Evolutionary conservation across 140 eudicot genomes (phyloP).

Genomic region (Cichorium intybus): DNA sequence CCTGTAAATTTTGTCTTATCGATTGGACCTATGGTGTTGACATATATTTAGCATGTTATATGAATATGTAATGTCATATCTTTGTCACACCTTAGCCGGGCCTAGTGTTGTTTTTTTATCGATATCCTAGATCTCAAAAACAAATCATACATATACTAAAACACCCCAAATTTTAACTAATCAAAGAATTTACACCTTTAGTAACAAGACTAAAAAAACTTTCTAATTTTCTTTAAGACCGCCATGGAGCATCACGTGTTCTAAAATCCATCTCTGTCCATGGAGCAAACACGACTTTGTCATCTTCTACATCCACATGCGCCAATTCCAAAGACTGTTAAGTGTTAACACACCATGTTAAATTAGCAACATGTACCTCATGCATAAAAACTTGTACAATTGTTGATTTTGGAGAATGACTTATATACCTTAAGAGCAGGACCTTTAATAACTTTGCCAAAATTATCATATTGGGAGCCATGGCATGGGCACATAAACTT

Average conservation of each 20-base stretch:
- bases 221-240: constrained; percentile 37
- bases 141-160: not conserved
- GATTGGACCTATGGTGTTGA: not conserved
- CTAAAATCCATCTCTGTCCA: constrained; percentile 90
- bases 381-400: not conserved
- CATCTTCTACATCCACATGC: constrained; percentile 65
- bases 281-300: constrained; percentile 74
- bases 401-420: not conserved
- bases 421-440: constrained; percentile 74
- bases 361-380: not conserved
- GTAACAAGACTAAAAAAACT: too few species aligned
- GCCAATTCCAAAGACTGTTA: constrained; percentile 88
- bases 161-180: too few species aligned
- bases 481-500: constrained; percentile 96
- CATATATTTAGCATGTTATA: not conserved
- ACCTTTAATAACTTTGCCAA: constrained; percentile 67
- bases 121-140: not conserved
- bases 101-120: not conserved
- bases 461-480: constrained; percentile 78
- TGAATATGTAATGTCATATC: not conserved
- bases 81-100: not conserved
- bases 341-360: constrained; percentile 40
- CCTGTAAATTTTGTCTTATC: not conserved
- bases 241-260: constrained; percentile 85
- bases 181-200: not conserved